These are phyloP conservation scores for Pittosporum tobira DNA, from an alignment of 129 eudicot genomes.

Conservation along the genomic window DNA sequence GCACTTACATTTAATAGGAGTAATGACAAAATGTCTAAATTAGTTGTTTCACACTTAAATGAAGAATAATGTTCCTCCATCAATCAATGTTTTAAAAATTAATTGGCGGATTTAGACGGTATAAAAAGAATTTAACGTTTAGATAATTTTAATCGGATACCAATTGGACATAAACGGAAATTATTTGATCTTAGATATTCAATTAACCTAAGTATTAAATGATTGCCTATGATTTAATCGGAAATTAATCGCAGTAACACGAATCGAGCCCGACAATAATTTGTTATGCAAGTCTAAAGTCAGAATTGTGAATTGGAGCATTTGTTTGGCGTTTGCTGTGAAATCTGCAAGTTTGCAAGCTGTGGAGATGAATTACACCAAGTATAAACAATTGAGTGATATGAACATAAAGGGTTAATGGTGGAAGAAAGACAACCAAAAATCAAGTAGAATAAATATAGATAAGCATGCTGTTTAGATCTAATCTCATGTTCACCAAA, in stretches of 20 bases:
- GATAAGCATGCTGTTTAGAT: neutral
- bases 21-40: too few species aligned
- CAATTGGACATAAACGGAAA: too few species aligned
- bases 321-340: too few species aligned
- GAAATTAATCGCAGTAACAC: too few species aligned
- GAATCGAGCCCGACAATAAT: too few species aligned
- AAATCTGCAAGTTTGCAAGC: neutral
- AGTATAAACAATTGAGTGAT: neutral
- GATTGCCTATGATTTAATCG: too few species aligned
- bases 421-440: neutral
- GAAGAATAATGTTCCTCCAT: neutral
- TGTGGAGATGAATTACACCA: neutral
- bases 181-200: too few species aligned
- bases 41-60: neutral
- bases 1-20: too few species aligned
- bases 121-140: neutral
- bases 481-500: constrained; percentile 9
- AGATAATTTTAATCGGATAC: too few species aligned
- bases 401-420: neutral
- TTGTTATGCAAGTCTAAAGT: too few species aligned
- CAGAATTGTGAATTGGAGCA: neutral
- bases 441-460: neutral
- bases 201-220: too few species aligned
- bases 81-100: too few species aligned
- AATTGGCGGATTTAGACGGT: neutral